These are phyloP conservation scores for Populus davidiana DNA, from an alignment of 345 rosid genomes.

Conservation along the genomic window DNA sequence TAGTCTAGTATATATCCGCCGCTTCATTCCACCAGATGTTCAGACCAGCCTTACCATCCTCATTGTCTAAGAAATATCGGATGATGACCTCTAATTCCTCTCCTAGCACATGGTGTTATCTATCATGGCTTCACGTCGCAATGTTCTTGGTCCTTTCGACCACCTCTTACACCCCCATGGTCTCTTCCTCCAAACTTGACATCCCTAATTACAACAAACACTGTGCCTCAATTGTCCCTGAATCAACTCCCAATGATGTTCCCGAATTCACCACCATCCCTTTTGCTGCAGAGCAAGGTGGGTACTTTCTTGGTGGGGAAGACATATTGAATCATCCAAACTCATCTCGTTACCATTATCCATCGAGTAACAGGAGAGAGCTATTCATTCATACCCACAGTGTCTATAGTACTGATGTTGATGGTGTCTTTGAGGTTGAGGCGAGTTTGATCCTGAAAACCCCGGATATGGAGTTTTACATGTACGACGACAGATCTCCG, in stretches of 20 bases:
- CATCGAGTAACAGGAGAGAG: not conserved
- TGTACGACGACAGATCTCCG: not conserved
- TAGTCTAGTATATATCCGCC: not conserved
- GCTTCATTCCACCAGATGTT: not conserved
- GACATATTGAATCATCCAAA: not conserved
- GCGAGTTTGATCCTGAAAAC: conserved; percentile 19
- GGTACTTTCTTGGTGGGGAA: conserved; percentile 32
- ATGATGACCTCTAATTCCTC: not conserved
- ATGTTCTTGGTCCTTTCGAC: not conserved
- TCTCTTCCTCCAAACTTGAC: conserved; percentile 6
- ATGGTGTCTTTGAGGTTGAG: conserved; percentile 22
- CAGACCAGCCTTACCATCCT: not conserved
- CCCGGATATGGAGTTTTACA: not conserved
- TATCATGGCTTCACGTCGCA: conserved; percentile 7
- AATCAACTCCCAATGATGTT: conserved; percentile 2
- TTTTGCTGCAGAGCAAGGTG: conserved; percentile 21
- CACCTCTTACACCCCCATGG: not conserved
- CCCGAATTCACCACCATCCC: conserved; percentile 23
- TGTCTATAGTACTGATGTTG: conserved; percentile 16
- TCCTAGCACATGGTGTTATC: not conserved
- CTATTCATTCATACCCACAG: conserved; percentile 13
- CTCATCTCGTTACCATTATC: not conserved
- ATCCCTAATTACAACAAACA: conserved; percentile 20
- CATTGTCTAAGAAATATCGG: not conserved
- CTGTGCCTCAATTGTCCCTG: conserved; percentile 32